phyloP scores from a whole-genome alignment of 1,284 basidiomycete species.

The Leccinum proliferum region DNA sequence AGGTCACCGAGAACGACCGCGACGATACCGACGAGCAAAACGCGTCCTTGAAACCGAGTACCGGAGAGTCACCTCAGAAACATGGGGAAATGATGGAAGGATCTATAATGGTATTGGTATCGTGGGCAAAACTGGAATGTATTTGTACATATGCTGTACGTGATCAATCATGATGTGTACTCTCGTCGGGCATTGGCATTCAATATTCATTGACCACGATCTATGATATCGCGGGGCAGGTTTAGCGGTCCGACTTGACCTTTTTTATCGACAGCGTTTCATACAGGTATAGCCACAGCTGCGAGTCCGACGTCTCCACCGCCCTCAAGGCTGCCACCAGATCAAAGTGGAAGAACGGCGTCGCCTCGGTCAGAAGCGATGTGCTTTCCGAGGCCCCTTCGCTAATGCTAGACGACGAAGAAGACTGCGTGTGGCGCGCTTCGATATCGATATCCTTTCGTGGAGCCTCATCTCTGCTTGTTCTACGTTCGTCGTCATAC shows the following conservation, averaged over 20 bases:
- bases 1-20: constrained; percentile 36
- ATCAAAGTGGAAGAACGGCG: constrained; percentile 89
- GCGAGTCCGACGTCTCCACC: constrained; percentile 42
- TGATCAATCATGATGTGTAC: not conserved
- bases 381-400: constrained; percentile 18
- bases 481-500: constrained; percentile 41
- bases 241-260: not conserved
- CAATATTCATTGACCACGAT: not conserved
- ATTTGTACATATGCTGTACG: not conserved
- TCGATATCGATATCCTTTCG: constrained; percentile 30
- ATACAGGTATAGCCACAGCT: not conserved
- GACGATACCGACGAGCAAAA: not conserved
- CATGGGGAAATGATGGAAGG: constrained; percentile 10
- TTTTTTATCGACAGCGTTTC: constrained; percentile 15
- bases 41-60: not conserved
- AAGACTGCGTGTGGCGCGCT: constrained; percentile 26
- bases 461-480: constrained; percentile 14
- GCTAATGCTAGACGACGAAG: constrained; percentile 4
- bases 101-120: not conserved
- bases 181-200: no score
- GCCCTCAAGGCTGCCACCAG: constrained; percentile 66
- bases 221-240: not conserved
- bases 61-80: constrained; percentile 7
- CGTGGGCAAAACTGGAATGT: not conserved
- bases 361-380: constrained; percentile 41